Evolutionary conservation across 1,284 basidiomycete species (phyloP).

Genomic region (Ganoderma sp.): DNA sequence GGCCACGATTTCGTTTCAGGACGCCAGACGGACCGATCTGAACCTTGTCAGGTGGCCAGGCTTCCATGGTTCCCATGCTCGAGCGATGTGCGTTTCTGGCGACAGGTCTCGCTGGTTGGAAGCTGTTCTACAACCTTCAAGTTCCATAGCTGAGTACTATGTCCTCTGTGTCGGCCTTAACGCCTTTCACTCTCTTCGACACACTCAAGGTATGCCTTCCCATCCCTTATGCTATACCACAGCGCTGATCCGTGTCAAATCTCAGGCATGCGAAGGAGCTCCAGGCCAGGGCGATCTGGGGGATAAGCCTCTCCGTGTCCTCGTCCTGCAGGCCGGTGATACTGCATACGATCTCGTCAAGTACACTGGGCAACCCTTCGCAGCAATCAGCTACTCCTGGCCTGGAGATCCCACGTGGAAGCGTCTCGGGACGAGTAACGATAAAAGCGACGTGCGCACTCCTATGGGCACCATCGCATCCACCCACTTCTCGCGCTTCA

Average conservation of each 20-base stretch:
- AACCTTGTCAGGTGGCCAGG: too few relatives aligned
- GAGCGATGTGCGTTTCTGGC: too few relatives aligned
- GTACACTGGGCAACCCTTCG: conserved; percentile 22
- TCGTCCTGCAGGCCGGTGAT: conserved; percentile 4
- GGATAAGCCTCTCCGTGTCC: conserved; percentile 21
- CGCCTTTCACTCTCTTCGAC: conserved; percentile 2
- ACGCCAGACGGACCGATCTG: too few relatives aligned
- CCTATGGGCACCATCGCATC: conserved; percentile 5
- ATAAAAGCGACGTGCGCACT: conserved; percentile 4
- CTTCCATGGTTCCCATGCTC: too few relatives aligned
- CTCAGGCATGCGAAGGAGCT: conserved; percentile 24
- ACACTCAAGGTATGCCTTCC: neutral
- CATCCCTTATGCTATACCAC: neutral
- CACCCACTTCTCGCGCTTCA: conserved; percentile 24
- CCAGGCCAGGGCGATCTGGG: neutral
- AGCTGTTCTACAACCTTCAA: neutral
- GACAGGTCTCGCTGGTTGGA: neutral
- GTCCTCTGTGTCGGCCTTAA: neutral
- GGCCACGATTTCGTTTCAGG: neutral
- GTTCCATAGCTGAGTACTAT: neutral
- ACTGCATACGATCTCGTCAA: conserved; percentile 14
- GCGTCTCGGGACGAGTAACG: conserved; percentile 11
- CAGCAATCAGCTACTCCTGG: conserved; percentile 29
- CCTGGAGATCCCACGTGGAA: conserved; percentile 7
- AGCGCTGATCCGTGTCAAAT: neutral